Conservation (phyloP, 2,329 filamentous ascomycete species). For the Penicillium sp. region DNA sequence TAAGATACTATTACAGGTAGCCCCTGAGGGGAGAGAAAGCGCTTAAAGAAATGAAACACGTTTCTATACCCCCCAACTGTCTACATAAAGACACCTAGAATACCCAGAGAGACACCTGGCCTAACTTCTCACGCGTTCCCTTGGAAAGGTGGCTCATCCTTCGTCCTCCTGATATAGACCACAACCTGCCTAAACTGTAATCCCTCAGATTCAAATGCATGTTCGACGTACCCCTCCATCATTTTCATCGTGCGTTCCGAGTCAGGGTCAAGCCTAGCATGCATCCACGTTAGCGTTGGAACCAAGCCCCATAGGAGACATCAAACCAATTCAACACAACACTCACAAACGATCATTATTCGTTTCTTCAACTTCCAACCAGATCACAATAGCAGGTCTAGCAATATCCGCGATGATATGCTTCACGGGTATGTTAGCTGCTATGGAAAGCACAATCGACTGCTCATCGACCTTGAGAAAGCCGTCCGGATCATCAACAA, state of each 20-base stretch:
- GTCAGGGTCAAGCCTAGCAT: slow-evolving; percentile 18
- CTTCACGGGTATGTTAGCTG: slow-evolving; percentile 29
- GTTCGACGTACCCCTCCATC: slow-evolving; percentile 14
- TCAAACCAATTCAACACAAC: not conserved
- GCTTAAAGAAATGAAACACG: not conserved
- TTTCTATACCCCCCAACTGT: not conserved
- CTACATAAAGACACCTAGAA: not conserved
- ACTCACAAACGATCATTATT: not conserved
- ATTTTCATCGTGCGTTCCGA: slow-evolving; percentile 17
- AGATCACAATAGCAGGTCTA: slow-evolving; percentile 28
- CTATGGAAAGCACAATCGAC: slow-evolving; percentile 33
- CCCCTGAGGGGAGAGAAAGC: not conserved
- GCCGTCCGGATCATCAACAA: slow-evolving; percentile 26
- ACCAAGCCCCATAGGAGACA: not conserved
- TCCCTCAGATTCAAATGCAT: not conserved
- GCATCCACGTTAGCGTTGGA: not conserved
- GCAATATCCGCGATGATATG: slow-evolving; percentile 36
- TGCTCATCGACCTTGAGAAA: slow-evolving; percentile 33
- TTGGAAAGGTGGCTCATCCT: not conserved
- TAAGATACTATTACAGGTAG: not conserved
- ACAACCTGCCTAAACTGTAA: not conserved
- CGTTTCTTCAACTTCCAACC: slow-evolving; percentile 17
- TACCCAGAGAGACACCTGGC: not conserved
- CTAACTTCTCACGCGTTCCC: not conserved
- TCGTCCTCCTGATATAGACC: not conserved